A percentile compares a stretch with the other conserved stretches of the same genome.
Evolutionary conservation across 2,329 filamentous ascomycete genomes (phyloP).

Genomic region (Pseudofabraea citricarpa): DNA sequence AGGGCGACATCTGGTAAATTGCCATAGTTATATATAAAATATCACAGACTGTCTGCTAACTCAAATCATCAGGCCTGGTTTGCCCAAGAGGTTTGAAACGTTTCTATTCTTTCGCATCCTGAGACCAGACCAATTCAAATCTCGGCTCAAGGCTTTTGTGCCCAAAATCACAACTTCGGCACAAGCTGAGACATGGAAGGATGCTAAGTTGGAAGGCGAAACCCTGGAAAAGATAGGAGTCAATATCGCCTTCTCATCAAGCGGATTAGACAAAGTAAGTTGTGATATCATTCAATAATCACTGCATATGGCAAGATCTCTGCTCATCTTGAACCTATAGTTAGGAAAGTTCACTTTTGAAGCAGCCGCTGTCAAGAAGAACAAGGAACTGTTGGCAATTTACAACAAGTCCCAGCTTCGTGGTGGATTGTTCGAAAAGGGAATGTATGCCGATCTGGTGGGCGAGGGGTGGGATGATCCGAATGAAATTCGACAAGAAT

Average conservation of each 20-base stretch:
- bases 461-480: too few relatives aligned
- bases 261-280: conserved; percentile 18
- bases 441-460: too few relatives aligned
- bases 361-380: too few relatives aligned
- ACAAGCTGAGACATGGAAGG: neutral
- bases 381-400: too few relatives aligned
- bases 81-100: conserved; percentile 4
- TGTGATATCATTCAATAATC: conserved; percentile 2
- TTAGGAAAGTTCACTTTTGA: conserved; percentile 27
- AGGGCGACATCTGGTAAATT: conserved; percentile 7
- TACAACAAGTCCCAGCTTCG: too few relatives aligned
- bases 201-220: neutral
- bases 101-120: conserved; percentile 3
- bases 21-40: neutral
- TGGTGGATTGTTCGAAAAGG: too few relatives aligned
- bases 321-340: conserved; percentile 31
- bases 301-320: conserved; percentile 29
- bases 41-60: too few relatives aligned
- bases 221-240: neutral
- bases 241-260: conserved; percentile 23
- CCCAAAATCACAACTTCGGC: neutral
- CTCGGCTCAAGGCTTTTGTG: neutral
- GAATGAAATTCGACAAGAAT: too few relatives aligned
- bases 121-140: neutral
- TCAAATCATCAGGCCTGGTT: neutral